These are phyloP conservation scores for Isatis tinctoria DNA, from an alignment of 345 rosid genomes.

Conservation along the genomic window DNA sequence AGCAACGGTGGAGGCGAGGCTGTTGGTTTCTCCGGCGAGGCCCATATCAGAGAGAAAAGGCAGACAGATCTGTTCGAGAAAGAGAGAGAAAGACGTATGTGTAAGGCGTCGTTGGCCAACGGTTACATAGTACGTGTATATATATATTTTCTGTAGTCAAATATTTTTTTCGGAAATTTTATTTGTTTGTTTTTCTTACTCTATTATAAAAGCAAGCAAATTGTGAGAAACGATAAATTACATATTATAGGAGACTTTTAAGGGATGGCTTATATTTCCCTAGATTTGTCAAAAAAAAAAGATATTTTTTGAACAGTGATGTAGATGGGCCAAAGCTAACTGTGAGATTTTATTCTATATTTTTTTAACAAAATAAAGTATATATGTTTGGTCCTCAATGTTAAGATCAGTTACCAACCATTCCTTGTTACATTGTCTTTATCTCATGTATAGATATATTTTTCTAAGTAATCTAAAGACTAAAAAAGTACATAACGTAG, in stretches of 20 bases:
- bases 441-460: constrained; percentile 12
- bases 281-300: neutral
- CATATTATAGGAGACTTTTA: constrained; percentile 8
- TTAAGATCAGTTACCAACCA: constrained; percentile 16
- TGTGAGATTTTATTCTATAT: constrained; percentile 19
- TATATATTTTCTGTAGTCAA: neutral
- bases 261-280: constrained; percentile 16
- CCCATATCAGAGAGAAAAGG: constrained; percentile 25
- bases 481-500: neutral
- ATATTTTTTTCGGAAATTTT: neutral
- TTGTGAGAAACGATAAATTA: neutral
- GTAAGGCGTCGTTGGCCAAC: constrained; percentile 66
- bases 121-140: constrained; percentile 32
- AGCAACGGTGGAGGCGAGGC: constrained; percentile 12
- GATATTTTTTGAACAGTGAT: constrained; percentile 10
- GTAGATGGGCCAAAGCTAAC: constrained; percentile 15
- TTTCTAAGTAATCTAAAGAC: neutral
- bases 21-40: constrained; percentile 23
- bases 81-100: constrained; percentile 16
- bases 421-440: constrained; percentile 24
- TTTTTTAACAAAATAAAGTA: neutral
- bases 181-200: neutral
- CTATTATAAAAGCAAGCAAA: neutral
- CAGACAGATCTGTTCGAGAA: constrained; percentile 17
- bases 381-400: constrained; percentile 20